Evolutionary conservation across 768 basidiomycete species (phyloP).

Genomic region (Dacryopinax primogenitus): DNA sequence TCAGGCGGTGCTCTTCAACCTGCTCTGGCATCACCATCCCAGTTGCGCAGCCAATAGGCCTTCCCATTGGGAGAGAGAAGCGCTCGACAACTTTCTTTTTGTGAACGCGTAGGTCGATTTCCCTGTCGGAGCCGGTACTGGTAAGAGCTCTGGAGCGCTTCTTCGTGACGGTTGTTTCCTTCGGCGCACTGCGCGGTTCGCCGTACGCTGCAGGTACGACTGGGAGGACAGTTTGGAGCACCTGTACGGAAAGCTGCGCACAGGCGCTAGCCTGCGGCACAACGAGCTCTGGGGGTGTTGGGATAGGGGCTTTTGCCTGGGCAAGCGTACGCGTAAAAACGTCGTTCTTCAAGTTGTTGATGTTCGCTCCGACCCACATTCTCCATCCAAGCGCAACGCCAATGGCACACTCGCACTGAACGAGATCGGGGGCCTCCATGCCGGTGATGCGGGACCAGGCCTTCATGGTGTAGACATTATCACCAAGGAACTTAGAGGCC

Average conservation of each 20-base stretch:
- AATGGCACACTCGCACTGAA: constrained; percentile 76
- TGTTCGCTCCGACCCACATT: constrained; percentile 61
- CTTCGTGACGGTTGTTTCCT: not conserved
- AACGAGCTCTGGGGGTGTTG: not conserved
- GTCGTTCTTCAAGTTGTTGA: not conserved
- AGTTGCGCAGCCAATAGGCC: not conserved
- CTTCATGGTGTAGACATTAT: constrained; percentile 83
- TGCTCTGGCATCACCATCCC: not conserved
- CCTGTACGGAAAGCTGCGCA: not conserved
- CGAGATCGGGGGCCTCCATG: constrained; percentile 70
- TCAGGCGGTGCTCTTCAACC: not conserved
- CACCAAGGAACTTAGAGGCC: constrained; percentile 86
- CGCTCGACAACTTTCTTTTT: not conserved
- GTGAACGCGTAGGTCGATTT: not conserved
- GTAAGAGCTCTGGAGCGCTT: not conserved
- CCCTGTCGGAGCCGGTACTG: not conserved
- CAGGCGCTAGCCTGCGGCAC: not conserved
- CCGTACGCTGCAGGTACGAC: not conserved
- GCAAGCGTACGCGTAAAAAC: not conserved
- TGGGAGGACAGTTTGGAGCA: not conserved
- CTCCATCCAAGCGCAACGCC: constrained; percentile 79
- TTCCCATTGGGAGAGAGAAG: not conserved
- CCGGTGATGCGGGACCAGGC: constrained; percentile 95
- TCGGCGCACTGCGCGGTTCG: no score
- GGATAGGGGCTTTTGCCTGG: not conserved